phyloP scores from a whole-genome alignment of 192 early-diverging fungal species.

The Linnemannia schmuckeri region DNA sequence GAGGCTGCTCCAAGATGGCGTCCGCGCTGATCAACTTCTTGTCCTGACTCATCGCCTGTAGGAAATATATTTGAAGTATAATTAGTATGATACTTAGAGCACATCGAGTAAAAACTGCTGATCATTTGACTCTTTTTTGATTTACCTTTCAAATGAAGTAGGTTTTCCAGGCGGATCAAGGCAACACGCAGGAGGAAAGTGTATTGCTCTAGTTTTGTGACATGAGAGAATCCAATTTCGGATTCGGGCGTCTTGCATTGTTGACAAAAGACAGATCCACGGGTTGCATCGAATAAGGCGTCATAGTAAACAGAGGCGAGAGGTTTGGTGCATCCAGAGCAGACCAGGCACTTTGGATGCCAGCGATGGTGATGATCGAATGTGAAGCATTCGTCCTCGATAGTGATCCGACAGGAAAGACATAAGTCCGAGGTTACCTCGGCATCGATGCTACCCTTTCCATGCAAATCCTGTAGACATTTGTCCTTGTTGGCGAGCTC shows the following conservation, averaged over 20 bases:
- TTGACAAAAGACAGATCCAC: constrained; percentile 63
- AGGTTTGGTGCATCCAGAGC: constrained; percentile 68
- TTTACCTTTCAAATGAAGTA: constrained; percentile 71
- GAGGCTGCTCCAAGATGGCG: constrained; percentile 29
- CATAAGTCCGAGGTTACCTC: constrained; percentile 87
- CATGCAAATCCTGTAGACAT: constrained; percentile 55
- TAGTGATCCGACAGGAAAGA: constrained; percentile 76
- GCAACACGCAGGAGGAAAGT: constrained; percentile 88
- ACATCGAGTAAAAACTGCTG: background rate
- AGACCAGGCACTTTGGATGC: constrained; percentile 88
- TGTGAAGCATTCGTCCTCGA: constrained; percentile 92
- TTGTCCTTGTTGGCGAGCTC: constrained; percentile 75
- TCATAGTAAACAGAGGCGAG: constrained; percentile 59
- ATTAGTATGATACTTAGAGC: background rate
- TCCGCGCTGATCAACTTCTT: constrained; percentile 26
- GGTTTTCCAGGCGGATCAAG: constrained; percentile 83
- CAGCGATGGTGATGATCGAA: constrained; percentile 73
- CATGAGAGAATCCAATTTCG: constrained; percentile 69
- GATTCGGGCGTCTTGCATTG: constrained; percentile 63
- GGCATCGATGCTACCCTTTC: constrained; percentile 58
- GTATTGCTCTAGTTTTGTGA: constrained; percentile 93
- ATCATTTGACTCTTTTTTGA: background rate
- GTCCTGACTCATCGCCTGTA: constrained; percentile 20
- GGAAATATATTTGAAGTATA: background rate
- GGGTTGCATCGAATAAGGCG: constrained; percentile 62